Conservation (phyloP, 768 basidiomycete species). For the Suillus occidentalis region DNA sequence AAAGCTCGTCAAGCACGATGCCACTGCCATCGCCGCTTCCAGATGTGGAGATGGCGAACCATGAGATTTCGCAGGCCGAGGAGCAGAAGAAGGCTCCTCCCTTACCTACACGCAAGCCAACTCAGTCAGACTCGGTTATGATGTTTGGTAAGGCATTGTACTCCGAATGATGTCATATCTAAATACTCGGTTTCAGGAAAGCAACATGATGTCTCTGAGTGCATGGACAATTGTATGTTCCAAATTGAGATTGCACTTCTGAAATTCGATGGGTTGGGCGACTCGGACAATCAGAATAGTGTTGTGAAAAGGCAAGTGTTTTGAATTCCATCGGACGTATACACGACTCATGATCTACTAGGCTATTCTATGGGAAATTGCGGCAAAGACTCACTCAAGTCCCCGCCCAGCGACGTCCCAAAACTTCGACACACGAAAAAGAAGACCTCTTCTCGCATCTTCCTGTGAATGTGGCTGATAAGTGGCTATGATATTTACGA, state of each 20-base stretch:
- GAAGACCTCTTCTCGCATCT: slow-evolving; percentile 93
- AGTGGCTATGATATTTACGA: slow-evolving; percentile 92
- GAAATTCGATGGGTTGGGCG: slow-evolving; percentile 54
- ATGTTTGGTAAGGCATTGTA: slow-evolving; percentile 70
- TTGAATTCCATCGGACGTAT: background rate
- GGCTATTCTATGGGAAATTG: slow-evolving; percentile 88
- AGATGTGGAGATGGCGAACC: slow-evolving; percentile 34
- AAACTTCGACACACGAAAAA: slow-evolving; percentile 71
- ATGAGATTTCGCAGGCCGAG: slow-evolving; percentile 20
- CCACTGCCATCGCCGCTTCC: slow-evolving; percentile 22
- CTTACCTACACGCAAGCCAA: slow-evolving; percentile 53
- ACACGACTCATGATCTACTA: slow-evolving; percentile 25
- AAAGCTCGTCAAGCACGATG: slow-evolving; percentile 31
- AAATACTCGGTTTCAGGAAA: slow-evolving; percentile 54
- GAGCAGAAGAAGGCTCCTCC: slow-evolving; percentile 48
- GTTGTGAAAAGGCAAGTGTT: slow-evolving; percentile 74
- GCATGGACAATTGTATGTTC: slow-evolving; percentile 99
- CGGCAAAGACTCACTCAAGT: slow-evolving; percentile 52
- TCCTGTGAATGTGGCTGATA: slow-evolving; percentile 89
- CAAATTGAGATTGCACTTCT: slow-evolving; percentile 93
- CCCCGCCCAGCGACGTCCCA: slow-evolving; percentile 38
- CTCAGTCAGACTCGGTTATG: slow-evolving; percentile 74
- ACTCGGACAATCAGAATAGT: slow-evolving; percentile 61
- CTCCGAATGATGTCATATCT: background rate
- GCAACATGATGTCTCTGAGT: slow-evolving; percentile 98